Conservation (phyloP, 2,329 filamentous ascomycete genomes). For the Xylaria sp. region DNA sequence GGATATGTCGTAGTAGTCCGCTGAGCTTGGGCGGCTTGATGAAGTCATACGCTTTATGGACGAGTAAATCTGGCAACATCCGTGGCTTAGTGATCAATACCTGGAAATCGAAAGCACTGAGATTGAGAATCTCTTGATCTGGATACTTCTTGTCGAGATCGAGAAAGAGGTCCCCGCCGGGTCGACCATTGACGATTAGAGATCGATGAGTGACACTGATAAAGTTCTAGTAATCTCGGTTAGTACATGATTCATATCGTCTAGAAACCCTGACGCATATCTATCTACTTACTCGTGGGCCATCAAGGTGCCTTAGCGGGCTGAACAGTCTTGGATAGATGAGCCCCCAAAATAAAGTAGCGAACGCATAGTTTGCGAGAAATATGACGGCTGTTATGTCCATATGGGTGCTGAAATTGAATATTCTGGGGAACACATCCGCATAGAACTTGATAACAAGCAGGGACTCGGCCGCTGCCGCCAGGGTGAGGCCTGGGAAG, state of each 20-base stretch:
- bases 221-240: conserved; percentile 21
- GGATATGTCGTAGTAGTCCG: conserved; percentile 60
- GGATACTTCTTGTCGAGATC: conserved; percentile 40
- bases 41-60: conserved; percentile 63
- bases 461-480: conserved; percentile 42
- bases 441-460: conserved; percentile 43
- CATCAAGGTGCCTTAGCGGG: conserved; percentile 38
- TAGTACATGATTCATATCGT: not conserved
- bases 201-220: conserved; percentile 35
- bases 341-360: conserved; percentile 35
- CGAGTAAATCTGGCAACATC: conserved; percentile 59
- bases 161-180: conserved; percentile 37
- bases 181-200: conserved; percentile 31
- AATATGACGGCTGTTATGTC: conserved; percentile 31
- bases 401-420: conserved; percentile 17
- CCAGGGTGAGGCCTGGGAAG: conserved; percentile 43
- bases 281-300: conserved; percentile 38
- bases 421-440: conserved; percentile 23
- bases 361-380: conserved; percentile 37
- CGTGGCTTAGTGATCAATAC: conserved; percentile 49
- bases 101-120: conserved; percentile 35
- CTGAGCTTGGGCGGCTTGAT: conserved; percentile 59
- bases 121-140: conserved; percentile 39
- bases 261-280: not conserved
- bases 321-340: conserved; percentile 42